Percentiles rank a stretch among this genome's conserved stretches.
Conservation (phyloP, 176 grass and related monocot species). For the Stipa capillata region DNA sequence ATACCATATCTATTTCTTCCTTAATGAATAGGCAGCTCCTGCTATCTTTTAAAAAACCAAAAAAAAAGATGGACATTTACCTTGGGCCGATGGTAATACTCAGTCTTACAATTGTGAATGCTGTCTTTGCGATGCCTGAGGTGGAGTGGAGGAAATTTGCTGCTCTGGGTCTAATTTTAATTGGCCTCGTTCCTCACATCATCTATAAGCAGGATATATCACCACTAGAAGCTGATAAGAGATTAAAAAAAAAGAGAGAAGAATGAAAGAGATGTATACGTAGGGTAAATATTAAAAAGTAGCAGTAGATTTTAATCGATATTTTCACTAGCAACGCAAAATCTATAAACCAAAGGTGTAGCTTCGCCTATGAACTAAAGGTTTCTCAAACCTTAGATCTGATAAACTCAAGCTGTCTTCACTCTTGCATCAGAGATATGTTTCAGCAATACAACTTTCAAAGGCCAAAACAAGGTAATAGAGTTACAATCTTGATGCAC, state of each 20-base stretch:
- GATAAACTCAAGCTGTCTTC: conserved; percentile 66
- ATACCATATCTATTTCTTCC: too few relatives aligned
- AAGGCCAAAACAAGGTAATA: conserved; percentile 45
- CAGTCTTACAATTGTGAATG: not conserved
- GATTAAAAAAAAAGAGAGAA: not conserved
- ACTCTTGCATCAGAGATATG: conserved; percentile 61
- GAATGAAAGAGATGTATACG: not conserved
- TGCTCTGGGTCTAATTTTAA: not conserved
- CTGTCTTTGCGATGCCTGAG: not conserved
- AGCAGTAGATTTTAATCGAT: conserved; percentile 13
- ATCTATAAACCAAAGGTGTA: too few relatives aligned
- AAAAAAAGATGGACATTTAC: not conserved
- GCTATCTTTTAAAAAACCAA: too few relatives aligned
- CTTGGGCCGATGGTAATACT: not conserved
- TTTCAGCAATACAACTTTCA: conserved; percentile 39
- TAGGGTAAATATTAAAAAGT: not conserved
- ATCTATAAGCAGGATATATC: not conserved
- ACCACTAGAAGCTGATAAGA: not conserved
- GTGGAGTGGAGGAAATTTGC: not conserved
- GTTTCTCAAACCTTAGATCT: conserved; percentile 55
- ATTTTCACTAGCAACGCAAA: not conserved
- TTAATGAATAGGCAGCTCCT: too few relatives aligned
- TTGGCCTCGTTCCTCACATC: not conserved
- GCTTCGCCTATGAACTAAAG: conserved; percentile 71
- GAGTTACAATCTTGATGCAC: conserved; percentile 38